Evolutionary conservation across 2,329 filamentous ascomycete species (phyloP), one percentile per base, ranked within the genome.

Genomic region (Cyphellophora attinorum): DNA sequence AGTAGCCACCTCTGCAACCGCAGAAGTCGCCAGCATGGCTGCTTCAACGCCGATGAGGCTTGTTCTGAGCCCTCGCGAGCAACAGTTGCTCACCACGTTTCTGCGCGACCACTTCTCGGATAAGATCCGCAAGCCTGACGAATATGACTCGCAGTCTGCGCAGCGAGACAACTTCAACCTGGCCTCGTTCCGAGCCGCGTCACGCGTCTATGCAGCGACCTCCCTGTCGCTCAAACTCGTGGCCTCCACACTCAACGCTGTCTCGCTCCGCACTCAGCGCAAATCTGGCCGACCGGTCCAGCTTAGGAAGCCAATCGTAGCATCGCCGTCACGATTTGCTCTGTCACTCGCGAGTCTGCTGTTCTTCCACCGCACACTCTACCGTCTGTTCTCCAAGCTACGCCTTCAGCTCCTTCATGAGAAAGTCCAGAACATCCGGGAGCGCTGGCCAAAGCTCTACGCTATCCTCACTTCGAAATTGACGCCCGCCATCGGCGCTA

Each of bases 401-500:
- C 79, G 89, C 31, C 68, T 73, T 2, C 85, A 85, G 44, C 68
- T 98, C 3, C 75, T 93, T 27, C 79, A 81, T 21, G 74, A 84
- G n/a, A 74, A 84, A 37, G 85, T 88, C 1, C 72, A 74, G 35
- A 80, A 84, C 0, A 95, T 96, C 59, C 74, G 86, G 11, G 67
- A 71, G 38, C 80, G 89, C 35, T 95, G 96, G 51, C 88, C 88
- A 1, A 74, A 74, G 12, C 74, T 86, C 10, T 72, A 83, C 1
- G 68, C 67, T 13, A 75, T 82, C 0, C 67, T 98, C 38, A 94
- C 86, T 0, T 93, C 85, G 2, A 71, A 73, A 6, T 81, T 86
- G 54, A 83, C 89, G 1, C 89, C 89, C 1, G 86, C 88, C 2
- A 70, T 95, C n/a, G 91, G 89, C 8, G 88, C 89, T 5, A 86